Conservation (phyloP, 2,329 filamentous ascomycete species). For the Fusarium sp. region DNA sequence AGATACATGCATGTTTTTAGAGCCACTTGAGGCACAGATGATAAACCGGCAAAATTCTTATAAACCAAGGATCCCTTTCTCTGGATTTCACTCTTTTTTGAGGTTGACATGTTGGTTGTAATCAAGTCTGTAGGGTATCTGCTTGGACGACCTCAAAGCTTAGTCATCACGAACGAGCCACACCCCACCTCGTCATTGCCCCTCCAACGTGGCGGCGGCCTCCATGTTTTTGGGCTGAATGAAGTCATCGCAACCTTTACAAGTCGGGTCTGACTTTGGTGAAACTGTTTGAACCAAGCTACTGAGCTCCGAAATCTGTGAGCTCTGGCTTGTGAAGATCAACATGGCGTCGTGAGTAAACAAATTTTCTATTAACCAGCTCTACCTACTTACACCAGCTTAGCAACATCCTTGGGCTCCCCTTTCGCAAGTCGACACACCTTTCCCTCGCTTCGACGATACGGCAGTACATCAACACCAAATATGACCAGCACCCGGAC, state of each 20-base stretch:
- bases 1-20: not conserved
- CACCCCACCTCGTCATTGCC: conserved; percentile 39
- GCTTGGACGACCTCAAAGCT: not conserved
- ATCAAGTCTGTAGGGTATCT: conserved; percentile 13
- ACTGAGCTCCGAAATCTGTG: not conserved
- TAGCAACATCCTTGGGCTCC: conserved; percentile 78
- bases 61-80: not conserved
- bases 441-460: conserved; percentile 85
- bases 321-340: not conserved
- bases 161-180: not conserved
- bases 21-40: not conserved
- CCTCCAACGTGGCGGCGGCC: conserved; percentile 38
- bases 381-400: conserved; percentile 23
- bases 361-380: not conserved
- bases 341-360: conserved; percentile 45
- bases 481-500: conserved; percentile 98
- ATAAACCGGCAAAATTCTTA: not conserved
- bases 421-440: conserved; percentile 87
- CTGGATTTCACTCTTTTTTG: not conserved
- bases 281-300: conserved; percentile 10
- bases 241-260: conserved; percentile 42
- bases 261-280: conserved; percentile 8
- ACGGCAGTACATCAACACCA: conserved; percentile 94
- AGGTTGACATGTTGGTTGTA: not conserved
- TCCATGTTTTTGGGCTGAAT: conserved; percentile 23